Conservation (phyloP, 2,329 filamentous ascomycete species). For the Verticillium longisporum region DNA sequence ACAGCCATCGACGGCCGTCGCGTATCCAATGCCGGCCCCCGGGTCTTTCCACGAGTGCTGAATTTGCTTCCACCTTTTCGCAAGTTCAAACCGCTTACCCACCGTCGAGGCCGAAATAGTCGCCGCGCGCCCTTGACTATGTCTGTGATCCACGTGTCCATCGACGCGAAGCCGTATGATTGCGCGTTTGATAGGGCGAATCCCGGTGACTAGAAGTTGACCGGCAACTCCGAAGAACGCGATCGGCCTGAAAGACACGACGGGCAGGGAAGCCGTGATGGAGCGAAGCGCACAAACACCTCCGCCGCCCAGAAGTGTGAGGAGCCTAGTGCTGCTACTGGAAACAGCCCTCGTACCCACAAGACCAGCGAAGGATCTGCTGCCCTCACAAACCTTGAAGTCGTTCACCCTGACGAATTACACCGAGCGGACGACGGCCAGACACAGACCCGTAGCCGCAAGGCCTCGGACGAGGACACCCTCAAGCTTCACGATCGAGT, state of each 20-base stretch:
- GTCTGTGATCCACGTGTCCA: background rate
- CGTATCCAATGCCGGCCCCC: too few species aligned
- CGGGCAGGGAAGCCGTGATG: too few species aligned
- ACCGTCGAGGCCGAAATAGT: background rate
- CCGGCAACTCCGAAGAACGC: background rate
- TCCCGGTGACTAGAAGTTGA: background rate
- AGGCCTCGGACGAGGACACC: background rate
- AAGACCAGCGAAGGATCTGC: too few species aligned
- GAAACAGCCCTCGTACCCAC: too few species aligned
- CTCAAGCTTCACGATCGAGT: background rate
- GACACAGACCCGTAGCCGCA: background rate
- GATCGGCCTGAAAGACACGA: too few species aligned
- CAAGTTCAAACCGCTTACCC: background rate
- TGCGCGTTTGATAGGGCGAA: background rate
- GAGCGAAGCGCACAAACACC: too few species aligned
- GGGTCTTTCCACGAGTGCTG: background rate
- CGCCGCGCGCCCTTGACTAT: background rate
- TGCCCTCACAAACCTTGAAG: too few species aligned
- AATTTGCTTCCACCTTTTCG: background rate
- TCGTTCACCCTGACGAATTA: too few species aligned
- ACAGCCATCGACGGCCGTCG: too few species aligned
- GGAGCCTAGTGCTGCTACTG: too few species aligned
- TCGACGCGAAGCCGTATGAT: background rate
- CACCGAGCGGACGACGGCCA: background rate
- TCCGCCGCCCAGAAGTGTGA: too few species aligned